Percentiles rank a stretch among this genome's conserved stretches.
Evolutionary conservation across 345 rosid species (phyloP).

Genomic region (Eucalyptus guilfoylei): DNA sequence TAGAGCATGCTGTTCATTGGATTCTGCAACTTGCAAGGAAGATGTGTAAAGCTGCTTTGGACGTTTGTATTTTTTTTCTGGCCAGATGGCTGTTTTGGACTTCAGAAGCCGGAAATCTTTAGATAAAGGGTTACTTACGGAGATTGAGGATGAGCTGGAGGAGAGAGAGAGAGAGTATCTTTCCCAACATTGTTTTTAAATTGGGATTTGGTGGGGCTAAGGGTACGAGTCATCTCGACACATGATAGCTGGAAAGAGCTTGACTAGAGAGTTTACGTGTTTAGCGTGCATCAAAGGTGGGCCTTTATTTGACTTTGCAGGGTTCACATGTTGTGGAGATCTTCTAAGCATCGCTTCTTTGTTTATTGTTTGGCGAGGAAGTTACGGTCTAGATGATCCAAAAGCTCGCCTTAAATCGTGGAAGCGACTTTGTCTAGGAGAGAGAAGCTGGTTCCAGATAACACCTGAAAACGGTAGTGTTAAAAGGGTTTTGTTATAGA

Average conservation of each 20-base stretch:
- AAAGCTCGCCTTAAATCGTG: background rate
- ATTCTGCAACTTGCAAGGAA: background rate
- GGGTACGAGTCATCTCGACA: background rate
- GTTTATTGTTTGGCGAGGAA: background rate
- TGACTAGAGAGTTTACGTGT: background rate
- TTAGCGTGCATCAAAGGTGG: background rate
- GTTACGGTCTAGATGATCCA: background rate
- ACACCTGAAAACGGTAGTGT: background rate
- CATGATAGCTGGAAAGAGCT: background rate
- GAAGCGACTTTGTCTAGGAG: background rate
- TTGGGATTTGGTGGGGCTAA: background rate
- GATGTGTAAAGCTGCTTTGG: background rate
- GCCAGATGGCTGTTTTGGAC: background rate
- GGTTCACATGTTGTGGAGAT: background rate
- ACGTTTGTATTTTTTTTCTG: background rate
- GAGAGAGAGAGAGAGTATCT: background rate
- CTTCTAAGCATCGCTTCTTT: background rate
- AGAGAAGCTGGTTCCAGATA: background rate
- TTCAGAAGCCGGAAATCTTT: background rate
- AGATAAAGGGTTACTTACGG: background rate
- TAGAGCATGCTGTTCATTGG: background rate
- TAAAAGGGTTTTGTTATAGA: background rate
- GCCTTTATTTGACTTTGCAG: background rate
- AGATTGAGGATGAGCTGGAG: background rate
- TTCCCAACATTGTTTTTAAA: background rate